Evolutionary conservation across 768 basidiomycete genomes (phyloP).

Genomic region (Symmetrospora coprosmae): DNA sequence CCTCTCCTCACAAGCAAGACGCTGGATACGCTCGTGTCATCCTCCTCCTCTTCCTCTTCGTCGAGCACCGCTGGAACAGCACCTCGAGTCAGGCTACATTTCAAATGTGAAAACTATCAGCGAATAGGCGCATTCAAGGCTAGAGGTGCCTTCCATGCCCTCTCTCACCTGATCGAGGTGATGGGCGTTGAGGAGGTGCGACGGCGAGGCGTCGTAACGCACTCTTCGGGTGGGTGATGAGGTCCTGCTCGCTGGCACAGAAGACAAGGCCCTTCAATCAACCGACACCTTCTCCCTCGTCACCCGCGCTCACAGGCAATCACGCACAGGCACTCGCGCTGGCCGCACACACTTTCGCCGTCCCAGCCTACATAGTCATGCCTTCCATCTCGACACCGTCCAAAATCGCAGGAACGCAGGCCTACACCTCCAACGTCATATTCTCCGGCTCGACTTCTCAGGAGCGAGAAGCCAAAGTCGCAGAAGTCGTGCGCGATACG

Average conservation of each 20-base stretch:
- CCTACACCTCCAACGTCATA: conserved; percentile 28
- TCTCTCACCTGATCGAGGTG: conserved; percentile 25
- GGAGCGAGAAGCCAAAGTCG: conserved; percentile 29
- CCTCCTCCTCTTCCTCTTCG: neutral
- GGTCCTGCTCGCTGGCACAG: neutral
- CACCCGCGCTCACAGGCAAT: conserved; percentile 25
- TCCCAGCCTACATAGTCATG: conserved; percentile 34
- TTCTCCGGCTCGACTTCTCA: conserved; percentile 31
- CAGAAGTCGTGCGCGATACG: conserved; percentile 28
- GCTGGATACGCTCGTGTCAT: neutral
- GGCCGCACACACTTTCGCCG: conserved; percentile 26
- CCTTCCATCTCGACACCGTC: conserved; percentile 32
- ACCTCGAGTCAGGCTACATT: conserved; percentile 25
- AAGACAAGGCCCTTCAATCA: neutral
- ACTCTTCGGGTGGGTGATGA: conserved; percentile 31
- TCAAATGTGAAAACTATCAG: conserved; percentile 34
- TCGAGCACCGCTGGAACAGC: neutral
- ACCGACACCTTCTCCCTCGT: no score
- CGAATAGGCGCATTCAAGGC: conserved; percentile 34
- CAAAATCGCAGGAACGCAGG: conserved; percentile 32
- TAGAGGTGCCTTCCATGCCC: conserved; percentile 31
- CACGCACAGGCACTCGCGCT: conserved; percentile 34
- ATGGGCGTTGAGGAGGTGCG: conserved; percentile 23
- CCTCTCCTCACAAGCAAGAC: conserved; percentile 26
- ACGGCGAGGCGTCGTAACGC: conserved; percentile 30